phyloP scores from a whole-genome alignment of 441 rosid genomes.

The Adansonia madagascariensis region DNA sequence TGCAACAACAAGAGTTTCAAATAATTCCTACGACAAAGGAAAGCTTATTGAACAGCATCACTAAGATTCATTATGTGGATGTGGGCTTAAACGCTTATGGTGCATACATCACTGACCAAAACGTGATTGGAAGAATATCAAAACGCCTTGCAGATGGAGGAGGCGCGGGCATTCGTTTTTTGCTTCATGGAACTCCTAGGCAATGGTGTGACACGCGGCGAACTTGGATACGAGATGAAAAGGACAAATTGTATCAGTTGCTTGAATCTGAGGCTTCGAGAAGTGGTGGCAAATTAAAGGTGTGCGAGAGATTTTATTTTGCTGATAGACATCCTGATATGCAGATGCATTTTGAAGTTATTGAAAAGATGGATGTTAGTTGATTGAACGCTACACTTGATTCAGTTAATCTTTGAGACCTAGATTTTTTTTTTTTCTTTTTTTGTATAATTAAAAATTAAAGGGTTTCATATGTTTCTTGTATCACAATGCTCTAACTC shows the following conservation, averaged over 20 bases:
- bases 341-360: constrained; percentile 85
- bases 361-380: constrained; percentile 65
- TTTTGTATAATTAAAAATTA: background rate
- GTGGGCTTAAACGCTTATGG: constrained; percentile 76
- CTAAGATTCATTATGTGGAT: constrained; percentile 75
- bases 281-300: constrained; percentile 54
- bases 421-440: background rate
- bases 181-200: constrained; percentile 88
- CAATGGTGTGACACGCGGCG: constrained; percentile 80
- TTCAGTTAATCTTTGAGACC: background rate
- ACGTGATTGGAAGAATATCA: constrained; percentile 53
- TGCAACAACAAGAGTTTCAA: constrained; percentile 31
- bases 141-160: constrained; percentile 39
- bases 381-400: constrained; percentile 26
- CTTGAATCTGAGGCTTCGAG: constrained; percentile 52
- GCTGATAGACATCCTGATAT: constrained; percentile 58
- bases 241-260: constrained; percentile 55
- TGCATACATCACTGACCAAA: constrained; percentile 66
- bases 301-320: constrained; percentile 65
- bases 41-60: constrained; percentile 58
- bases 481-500: background rate
- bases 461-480: background rate
- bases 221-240: constrained; percentile 59
- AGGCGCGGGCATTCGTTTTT: constrained; percentile 42
- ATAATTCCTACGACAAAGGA: constrained; percentile 56